Base-by-base conservation (phyloP, 2,329 filamentous ascomycete species). In the Corinectria fuckeliana region DNA sequence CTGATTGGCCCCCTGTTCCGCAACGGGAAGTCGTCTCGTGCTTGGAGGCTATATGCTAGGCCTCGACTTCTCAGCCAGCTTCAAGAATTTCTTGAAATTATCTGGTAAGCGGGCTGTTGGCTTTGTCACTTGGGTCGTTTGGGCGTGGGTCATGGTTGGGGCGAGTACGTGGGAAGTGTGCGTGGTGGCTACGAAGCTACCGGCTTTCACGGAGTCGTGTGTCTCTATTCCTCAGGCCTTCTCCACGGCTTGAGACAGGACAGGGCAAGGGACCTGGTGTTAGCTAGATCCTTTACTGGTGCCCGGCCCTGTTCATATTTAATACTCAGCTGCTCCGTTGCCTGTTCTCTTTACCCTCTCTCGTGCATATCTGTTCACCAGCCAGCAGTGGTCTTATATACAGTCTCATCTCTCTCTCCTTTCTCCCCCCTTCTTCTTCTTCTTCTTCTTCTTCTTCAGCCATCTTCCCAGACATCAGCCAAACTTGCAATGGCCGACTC, bases 401-500 rank as follows among this genome's bases (percentile, higher is more conserved):
- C 16, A 45, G 34, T 36, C 51, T 41, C 47, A 16, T 32, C 26
- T 21, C 30, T 7, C 25, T 23, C 45, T 48, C 34, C 50, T 52
- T 47, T 41, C 50, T 52, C 39, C 39, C 39, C 3, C 16, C 9
- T 21, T 25, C n/a, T n/a, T 23, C 20, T 18, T 23, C 39, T 50
- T 5, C 32, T 9, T 16, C 10, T 16, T 9, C n/a, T 36, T n/a
- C n/a, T n/a, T n/a, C n/a, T n/a, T n/a, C n/a, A n/a, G n/a, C n/a
- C n/a, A n/a, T n/a, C n/a, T n/a, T n/a, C n/a, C n/a, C n/a, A n/a
- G n/a, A n/a, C n/a, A n/a, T n/a, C n/a, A n/a, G n/a, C n/a, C n/a
- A n/a, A 45, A 42, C n/a, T 23, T n/a, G 34, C 42, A 36, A 66
- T 70, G 66, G 58, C 68, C 21, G 41, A 67, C 32, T 36, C 32